These are phyloP conservation scores for Boletus coccyginus DNA, from an alignment of 768 basidiomycete genomes.

Conservation along the genomic window DNA sequence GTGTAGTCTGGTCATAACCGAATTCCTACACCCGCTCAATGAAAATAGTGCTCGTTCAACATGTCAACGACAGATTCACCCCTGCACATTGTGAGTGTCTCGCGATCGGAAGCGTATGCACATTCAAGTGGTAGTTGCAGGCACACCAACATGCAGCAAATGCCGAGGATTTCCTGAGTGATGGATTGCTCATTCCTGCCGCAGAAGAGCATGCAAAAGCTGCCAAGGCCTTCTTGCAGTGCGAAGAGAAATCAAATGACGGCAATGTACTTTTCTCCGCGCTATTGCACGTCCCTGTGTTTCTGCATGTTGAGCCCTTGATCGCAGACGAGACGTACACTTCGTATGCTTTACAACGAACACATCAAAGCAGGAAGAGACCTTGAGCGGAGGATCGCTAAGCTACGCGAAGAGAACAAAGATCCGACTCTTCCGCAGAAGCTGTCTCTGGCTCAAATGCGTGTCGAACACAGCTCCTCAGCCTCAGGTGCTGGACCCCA, in stretches of 20 bases:
- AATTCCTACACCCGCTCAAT: not conserved
- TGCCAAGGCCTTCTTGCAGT: conserved; percentile 70
- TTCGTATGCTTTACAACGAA: conserved; percentile 72
- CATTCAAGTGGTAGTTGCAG: conserved; percentile 36
- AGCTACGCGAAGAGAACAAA: conserved; percentile 71
- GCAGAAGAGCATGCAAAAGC: conserved; percentile 74
- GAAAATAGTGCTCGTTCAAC: conserved; percentile 1
- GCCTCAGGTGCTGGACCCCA: conserved; percentile 13
- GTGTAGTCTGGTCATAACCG: not conserved
- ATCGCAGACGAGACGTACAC: conserved; percentile 68
- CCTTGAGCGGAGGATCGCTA: conserved; percentile 65
- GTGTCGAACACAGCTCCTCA: conserved; percentile 24
- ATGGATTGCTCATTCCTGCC: conserved; percentile 70
- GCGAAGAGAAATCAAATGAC: conserved; percentile 70
- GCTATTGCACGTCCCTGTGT: not conserved
- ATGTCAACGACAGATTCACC: conserved; percentile 44
- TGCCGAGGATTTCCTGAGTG: conserved; percentile 66
- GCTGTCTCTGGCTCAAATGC: conserved; percentile 23
- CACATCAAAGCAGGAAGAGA: conserved; percentile 71
- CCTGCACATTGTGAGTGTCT: conserved; percentile 46
- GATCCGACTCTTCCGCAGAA: conserved; percentile 76
- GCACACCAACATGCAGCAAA: conserved; percentile 82
- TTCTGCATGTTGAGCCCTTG: conserved; percentile 5
- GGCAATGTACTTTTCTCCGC: conserved; percentile 52
- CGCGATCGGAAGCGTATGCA: not conserved